phyloP scores from a whole-genome alignment of 2,329 filamentous ascomycete genomes.

The Xylaria sp. region DNA sequence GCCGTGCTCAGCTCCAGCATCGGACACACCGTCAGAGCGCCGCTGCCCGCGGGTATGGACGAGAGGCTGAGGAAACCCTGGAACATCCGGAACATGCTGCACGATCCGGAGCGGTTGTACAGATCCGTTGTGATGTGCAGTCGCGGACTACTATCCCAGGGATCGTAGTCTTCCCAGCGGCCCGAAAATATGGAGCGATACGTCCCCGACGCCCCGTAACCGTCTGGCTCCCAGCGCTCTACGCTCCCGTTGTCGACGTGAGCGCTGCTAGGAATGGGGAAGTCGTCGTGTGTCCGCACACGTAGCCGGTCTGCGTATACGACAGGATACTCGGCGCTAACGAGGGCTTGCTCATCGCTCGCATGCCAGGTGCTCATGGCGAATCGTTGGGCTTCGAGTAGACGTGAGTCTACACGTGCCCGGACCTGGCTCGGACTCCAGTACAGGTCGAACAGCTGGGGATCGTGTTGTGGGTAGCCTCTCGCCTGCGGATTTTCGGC shows the following conservation, averaged over 20 bases:
- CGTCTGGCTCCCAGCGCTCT: conserved; percentile 77
- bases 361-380: conserved; percentile 72
- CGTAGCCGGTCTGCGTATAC: conserved; percentile 77
- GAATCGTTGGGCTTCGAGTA: conserved; percentile 69
- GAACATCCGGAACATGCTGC: conserved; percentile 86
- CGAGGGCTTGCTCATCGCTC: conserved; percentile 57
- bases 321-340: conserved; percentile 65
- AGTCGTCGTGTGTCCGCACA: conserved; percentile 76
- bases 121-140: conserved; percentile 75
- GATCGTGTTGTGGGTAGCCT: conserved; percentile 71
- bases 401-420: conserved; percentile 71
- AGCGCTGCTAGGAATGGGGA: conserved; percentile 73
- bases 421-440: conserved; percentile 75
- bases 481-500: conserved; percentile 67
- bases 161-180: conserved; percentile 81
- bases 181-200: conserved; percentile 81
- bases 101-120: conserved; percentile 84
- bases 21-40: conserved; percentile 83
- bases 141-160: conserved; percentile 79
- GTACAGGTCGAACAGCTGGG: conserved; percentile 78
- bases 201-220: conserved; percentile 73
- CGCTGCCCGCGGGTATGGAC: conserved; percentile 74
- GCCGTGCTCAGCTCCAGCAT: conserved; percentile 78
- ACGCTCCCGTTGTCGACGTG: conserved; percentile 80
- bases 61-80: conserved; percentile 91